phyloP scores from a whole-genome alignment of 1,284 basidiomycete species.

The Caloboletus firmus region DNA sequence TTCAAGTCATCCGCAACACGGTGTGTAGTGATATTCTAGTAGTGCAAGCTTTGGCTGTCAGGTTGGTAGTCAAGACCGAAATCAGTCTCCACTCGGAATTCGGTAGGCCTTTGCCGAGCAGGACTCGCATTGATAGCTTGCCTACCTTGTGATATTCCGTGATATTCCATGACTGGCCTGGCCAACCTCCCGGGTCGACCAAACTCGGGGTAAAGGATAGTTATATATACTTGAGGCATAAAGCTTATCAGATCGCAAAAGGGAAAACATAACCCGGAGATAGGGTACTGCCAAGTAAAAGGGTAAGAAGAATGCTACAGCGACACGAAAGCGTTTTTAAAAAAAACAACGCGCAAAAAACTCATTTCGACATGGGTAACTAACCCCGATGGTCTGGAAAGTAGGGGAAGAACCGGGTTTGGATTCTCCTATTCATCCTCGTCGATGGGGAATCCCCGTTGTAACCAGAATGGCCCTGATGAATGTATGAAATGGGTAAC shows the following conservation, averaged over 20 bases:
- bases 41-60: background rate
- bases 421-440: slow-evolving; percentile 20
- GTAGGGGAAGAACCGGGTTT: background rate
- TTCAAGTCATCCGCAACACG: background rate
- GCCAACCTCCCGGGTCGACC: too few species aligned
- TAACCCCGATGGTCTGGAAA: too few species aligned
- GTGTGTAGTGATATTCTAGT: background rate
- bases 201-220: too few species aligned
- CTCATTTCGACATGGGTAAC: background rate
- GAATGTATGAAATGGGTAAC: background rate
- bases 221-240: too few species aligned
- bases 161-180: too few species aligned
- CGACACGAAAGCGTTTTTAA: too few species aligned
- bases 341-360: background rate
- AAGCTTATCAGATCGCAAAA: background rate
- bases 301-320: background rate
- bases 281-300: background rate
- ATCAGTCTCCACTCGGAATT: too few species aligned
- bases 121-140: too few species aligned
- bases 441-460: slow-evolving; percentile 26
- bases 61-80: background rate
- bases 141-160: too few species aligned
- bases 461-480: slow-evolving; percentile 34
- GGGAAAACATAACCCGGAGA: background rate
- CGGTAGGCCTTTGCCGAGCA: too few species aligned